These are phyloP conservation scores for maize (Zea mays) DNA, from an alignment of 176 grass and related monocot genomes.

Conservation along the genomic window Zm-B73-REFERENCE-NAM-5.0 NC_050100.1:221705001-221705500, in stretches of 20 bases:
- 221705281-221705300: conserved; percentile 20
- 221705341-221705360: conserved; percentile 76
- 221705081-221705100: conserved; percentile 13
- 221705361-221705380: conserved; percentile 61
- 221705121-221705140: conserved; percentile 16
- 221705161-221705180: conserved; percentile 26
- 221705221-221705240: conserved; percentile 33
- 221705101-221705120: not conserved
- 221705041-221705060: conserved; percentile 19
- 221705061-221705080: too few species aligned
- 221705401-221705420: conserved; percentile 34
- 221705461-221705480: conserved; percentile 45
- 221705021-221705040: conserved; percentile 24
- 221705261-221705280: conserved; percentile 32
- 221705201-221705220: conserved; percentile 2
- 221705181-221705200: too few species aligned
- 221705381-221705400: conserved; percentile 30
- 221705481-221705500: conserved; percentile 27
- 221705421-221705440: conserved; percentile 41
- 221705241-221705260: conserved; percentile 31
- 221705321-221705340: conserved; percentile 69
- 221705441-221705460: conserved; percentile 35
- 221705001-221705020: conserved; percentile 3
- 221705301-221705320: conserved; percentile 43
- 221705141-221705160: conserved; percentile 34